Evolutionary conservation across 2,329 filamentous ascomycete species (phyloP).

Genomic region (Fusarium stilboides): DNA sequence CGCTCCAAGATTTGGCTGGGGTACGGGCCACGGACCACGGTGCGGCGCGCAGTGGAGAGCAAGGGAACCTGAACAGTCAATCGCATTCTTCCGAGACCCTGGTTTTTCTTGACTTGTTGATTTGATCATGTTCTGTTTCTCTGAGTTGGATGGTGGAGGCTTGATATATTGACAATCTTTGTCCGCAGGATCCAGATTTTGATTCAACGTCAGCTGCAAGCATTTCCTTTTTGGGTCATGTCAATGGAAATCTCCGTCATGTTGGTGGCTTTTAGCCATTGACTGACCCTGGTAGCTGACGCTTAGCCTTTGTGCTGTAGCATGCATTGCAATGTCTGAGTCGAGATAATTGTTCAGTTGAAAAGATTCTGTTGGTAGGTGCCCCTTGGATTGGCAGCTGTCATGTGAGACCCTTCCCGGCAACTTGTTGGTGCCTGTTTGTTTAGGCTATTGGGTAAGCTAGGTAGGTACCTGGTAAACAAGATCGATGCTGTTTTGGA

Average conservation of each 20-base stretch:
- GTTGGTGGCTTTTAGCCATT: constrained; percentile 1
- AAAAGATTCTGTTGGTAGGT: background rate
- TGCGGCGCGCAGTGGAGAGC: constrained; percentile 32
- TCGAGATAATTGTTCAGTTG: constrained; percentile 10
- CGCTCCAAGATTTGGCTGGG: constrained; percentile 15
- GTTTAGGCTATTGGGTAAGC: background rate
- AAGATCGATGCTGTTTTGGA: constrained; percentile 30
- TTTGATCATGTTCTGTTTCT: background rate
- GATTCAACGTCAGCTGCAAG: constrained; percentile 14
- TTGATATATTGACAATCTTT: constrained; percentile 2
- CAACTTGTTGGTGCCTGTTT: background rate
- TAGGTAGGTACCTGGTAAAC: background rate
- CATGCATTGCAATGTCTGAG: background rate
- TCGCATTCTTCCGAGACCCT: constrained; percentile 38
- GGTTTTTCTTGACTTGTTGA: constrained; percentile 8
- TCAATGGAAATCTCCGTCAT: background rate
- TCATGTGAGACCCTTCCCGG: constrained; percentile 22
- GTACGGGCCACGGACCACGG: constrained; percentile 26
- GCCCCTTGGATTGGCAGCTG: constrained; percentile 14
- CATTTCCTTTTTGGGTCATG: constrained; percentile 17
- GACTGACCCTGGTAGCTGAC: constrained; percentile 7
- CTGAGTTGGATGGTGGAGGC: background rate
- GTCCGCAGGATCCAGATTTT: background rate
- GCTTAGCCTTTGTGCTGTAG: constrained; percentile 4
- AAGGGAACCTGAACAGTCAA: constrained; percentile 22